Conservation (phyloP, 352 stramenopile genomes). For the Globisporangium alternatum region DNA sequence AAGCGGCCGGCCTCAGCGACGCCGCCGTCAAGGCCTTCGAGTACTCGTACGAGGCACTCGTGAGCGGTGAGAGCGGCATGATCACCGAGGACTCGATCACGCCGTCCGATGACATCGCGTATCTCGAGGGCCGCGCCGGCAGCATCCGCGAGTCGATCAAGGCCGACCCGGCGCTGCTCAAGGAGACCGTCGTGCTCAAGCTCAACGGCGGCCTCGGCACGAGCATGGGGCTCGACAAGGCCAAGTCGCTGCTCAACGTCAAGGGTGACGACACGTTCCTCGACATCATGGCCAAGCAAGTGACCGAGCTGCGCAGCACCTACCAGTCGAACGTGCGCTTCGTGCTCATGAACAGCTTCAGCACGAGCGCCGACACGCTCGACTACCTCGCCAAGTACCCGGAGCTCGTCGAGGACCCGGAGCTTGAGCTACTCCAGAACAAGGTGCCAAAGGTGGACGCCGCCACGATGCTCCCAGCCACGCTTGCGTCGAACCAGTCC, state of each 20-base stretch:
- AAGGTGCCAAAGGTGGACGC: slow-evolving; percentile 97
- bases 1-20: slow-evolving; percentile 91
- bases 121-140: slow-evolving; percentile 73
- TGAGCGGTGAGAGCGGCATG: slow-evolving; percentile 94
- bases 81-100: slow-evolving; percentile 95
- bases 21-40: slow-evolving; percentile 98
- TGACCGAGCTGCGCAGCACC: slow-evolving; percentile 93
- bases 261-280: slow-evolving; percentile 94
- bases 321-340: slow-evolving; percentile 92
- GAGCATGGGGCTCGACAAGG: slow-evolving; percentile 94
- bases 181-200: slow-evolving; percentile 88
- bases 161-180: slow-evolving; percentile 65
- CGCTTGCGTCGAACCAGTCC: slow-evolving; percentile 49
- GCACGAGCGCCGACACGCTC: slow-evolving; percentile 80
- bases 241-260: slow-evolving; percentile 92
- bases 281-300: slow-evolving; percentile 87
- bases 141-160: slow-evolving; percentile 76
- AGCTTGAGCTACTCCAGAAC: slow-evolving; percentile 98
- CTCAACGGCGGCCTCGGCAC: slow-evolving; percentile 85
- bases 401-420: slow-evolving; percentile 91
- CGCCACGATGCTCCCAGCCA: slow-evolving; percentile 71
- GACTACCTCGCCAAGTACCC: slow-evolving; percentile 89
- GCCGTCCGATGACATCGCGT: slow-evolving; percentile 73
- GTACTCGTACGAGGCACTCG: slow-evolving; percentile 95
- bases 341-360: slow-evolving; percentile 90